Percentiles rank a stretch among this genome's conserved stretches.
phyloP scores from a whole-genome alignment of 1,284 basidiomycete genomes.

The Fomitopsis pinicola region DNA sequence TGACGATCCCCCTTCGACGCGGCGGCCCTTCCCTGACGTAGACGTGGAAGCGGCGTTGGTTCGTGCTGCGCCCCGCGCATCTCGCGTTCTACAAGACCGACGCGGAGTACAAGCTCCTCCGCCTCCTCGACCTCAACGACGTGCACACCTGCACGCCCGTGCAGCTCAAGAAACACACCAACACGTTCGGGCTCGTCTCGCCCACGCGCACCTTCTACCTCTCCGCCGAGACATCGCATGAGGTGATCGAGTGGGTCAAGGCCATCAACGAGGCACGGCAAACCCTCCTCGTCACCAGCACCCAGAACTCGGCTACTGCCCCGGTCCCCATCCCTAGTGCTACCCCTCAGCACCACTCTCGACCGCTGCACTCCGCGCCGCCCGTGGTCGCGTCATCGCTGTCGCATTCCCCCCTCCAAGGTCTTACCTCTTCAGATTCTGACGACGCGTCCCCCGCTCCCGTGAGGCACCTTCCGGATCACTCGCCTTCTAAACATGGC shows the following conservation, averaged over 20 bases:
- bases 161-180: slow-evolving; percentile 83
- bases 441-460: slow-evolving; percentile 47
- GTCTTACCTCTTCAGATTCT: slow-evolving; percentile 70
- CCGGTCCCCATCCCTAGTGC: slow-evolving; percentile 45
- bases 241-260: slow-evolving; percentile 83
- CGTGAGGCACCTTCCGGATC: background rate
- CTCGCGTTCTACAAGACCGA: slow-evolving; percentile 97
- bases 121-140: slow-evolving; percentile 84
- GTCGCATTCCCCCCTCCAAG: slow-evolving; percentile 29
- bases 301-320: slow-evolving; percentile 46
- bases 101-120: slow-evolving; percentile 88
- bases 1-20: slow-evolving; percentile 4
- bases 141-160: slow-evolving; percentile 91
- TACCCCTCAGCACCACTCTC: slow-evolving; percentile 12
- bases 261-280: slow-evolving; percentile 79
- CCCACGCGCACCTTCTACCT: slow-evolving; percentile 92
- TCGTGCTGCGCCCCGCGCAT: slow-evolving; percentile 88
- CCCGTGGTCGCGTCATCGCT: slow-evolving; percentile 28
- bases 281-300: slow-evolving; percentile 56
- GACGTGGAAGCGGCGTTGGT: slow-evolving; percentile 99
- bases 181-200: slow-evolving; percentile 92
- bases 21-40: slow-evolving; percentile 29
- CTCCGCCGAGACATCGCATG: slow-evolving; percentile 67
- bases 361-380: slow-evolving; percentile 10
- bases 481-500: slow-evolving; percentile 16